Base-by-base conservation (phyloP, 352 stramenopile species). In the Globisporangium nunn region DNA sequence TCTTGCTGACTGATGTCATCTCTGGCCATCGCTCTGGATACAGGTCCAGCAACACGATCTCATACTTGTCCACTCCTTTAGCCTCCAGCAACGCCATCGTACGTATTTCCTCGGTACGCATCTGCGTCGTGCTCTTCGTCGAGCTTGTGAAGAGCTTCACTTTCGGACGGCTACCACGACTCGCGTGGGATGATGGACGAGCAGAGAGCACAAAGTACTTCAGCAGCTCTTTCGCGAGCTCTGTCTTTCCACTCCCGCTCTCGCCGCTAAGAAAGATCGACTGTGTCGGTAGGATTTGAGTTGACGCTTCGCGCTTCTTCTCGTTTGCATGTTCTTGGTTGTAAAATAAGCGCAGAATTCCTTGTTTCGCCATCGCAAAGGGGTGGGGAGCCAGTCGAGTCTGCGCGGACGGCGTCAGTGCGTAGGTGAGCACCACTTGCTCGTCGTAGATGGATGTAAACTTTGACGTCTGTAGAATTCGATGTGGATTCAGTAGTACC, bases 401-500 rank as follows among this genome's bases (percentile, higher is more conserved):
- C 44, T 71, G 56, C 0, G 71, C 75, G 45, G 72, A 69, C 11
- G 72, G 58, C 1, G 71, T 87, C 51, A 80, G 55, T 17, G 67
- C 64, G 56, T 88, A 92, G 30, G 71, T 71, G 17, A 90, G 55
- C 37, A 89, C 81, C 33, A 89, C 78, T 39, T 88, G 72, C 53
- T 92, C 81, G 45, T 90, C 79, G 53, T 89, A 92, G 59, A 92
- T 92, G 35, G 79, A 90, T n/a, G 75, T 90, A 61, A 85, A 88
- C 45, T 80, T 74, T 33, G 70, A 62, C 33, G 81, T 89, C 55
- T 92, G 83, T 11, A 92, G 59, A 55, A 92, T 63, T 14, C 81
- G 81, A 45, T 81, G 71, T n/a, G 81, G 81, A 48, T 92, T 92
- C 37, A 90, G 60, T 11, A 83, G 71, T 30, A 88, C 47, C 67